These are phyloP conservation scores for Ophiocordyceps camponoti-rufipedis DNA, from an alignment of 2,329 filamentous ascomycete species.

Conservation along the genomic window DNA sequence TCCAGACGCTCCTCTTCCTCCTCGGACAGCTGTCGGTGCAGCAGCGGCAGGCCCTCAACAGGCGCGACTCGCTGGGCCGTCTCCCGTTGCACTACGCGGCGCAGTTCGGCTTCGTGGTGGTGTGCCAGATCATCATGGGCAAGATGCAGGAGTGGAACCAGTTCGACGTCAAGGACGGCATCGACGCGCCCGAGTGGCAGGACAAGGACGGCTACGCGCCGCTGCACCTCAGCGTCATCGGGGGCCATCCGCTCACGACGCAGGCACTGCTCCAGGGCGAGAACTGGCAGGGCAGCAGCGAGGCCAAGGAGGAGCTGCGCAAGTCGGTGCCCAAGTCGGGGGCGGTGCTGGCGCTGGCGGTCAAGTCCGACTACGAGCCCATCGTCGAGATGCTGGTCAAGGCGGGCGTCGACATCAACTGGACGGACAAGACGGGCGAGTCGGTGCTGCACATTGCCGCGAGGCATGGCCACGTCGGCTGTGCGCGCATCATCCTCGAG, in stretches of 20 bases:
- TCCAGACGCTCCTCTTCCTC: conserved; percentile 44
- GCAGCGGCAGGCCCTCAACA: conserved; percentile 50
- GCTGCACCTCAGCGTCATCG: conserved; percentile 79
- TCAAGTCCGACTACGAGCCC: conserved; percentile 66
- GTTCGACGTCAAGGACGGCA: conserved; percentile 68
- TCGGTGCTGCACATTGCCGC: conserved; percentile 85
- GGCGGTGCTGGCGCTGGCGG: conserved; percentile 72
- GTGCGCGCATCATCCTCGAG: conserved; percentile 56
- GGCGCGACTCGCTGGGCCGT: conserved; percentile 62
- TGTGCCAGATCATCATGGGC: conserved; percentile 73
- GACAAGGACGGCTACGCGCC: conserved; percentile 84
- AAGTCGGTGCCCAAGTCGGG: conserved; percentile 66
- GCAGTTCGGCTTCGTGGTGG: conserved; percentile 83
- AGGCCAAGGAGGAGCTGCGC: conserved; percentile 44
- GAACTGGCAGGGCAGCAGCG: conserved; percentile 48
- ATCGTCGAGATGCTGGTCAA: conserved; percentile 82
- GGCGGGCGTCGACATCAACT: conserved; percentile 83
- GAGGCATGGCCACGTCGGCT: conserved; percentile 68
- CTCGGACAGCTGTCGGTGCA: conserved; percentile 49
- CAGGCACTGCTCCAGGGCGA: conserved; percentile 65
- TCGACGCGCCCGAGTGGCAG: conserved; percentile 79
- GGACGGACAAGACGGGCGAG: conserved; percentile 77
- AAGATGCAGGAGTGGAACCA: conserved; percentile 80
- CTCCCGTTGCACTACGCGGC: conserved; percentile 85
- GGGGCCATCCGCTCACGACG: conserved; percentile 76